phyloP scores from a whole-genome alignment of 129 eudicot species.

The Sambucus nigra region DNA sequence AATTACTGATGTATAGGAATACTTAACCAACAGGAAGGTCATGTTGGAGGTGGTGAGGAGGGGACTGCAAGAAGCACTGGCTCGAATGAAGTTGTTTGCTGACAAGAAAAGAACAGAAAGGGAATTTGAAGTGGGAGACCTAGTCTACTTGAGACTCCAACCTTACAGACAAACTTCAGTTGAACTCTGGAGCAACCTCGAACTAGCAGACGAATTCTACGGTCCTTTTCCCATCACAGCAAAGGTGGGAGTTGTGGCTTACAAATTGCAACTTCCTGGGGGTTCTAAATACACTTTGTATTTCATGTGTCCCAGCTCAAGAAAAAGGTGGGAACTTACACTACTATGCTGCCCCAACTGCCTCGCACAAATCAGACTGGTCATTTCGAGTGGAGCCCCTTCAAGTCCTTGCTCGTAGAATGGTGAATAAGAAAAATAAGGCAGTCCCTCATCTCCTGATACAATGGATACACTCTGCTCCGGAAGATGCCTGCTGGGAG shows the following conservation, averaged over 20 bases:
- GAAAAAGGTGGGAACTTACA: not conserved
- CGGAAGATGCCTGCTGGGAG: too few species aligned
- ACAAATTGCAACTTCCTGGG: not conserved
- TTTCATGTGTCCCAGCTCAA: slow-evolving; percentile 9
- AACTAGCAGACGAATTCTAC: not conserved
- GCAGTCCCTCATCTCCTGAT: not conserved
- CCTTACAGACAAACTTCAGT: slow-evolving; percentile 4
- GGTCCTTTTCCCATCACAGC: slow-evolving; percentile 4
- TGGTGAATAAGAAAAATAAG: not conserved
- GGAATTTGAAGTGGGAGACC: slow-evolving; percentile 2
- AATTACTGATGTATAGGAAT: not conserved
- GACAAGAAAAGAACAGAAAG: not conserved
- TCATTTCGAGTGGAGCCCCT: not conserved
- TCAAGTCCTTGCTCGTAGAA: not conserved
- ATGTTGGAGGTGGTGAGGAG: not conserved
- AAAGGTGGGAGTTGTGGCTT: slow-evolving; percentile 1
- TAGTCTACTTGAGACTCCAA: slow-evolving; percentile 6
- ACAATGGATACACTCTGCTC: not conserved
- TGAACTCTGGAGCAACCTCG: not conserved
- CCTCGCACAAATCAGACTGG: not conserved
- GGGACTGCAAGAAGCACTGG: not conserved
- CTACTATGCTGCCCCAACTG: not conserved
- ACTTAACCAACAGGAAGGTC: not conserved
- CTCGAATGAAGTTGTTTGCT: not conserved
- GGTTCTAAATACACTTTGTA: not conserved